Conservation (phyloP, 106 monocot species). For the Narthecium ossifragum region DNA sequence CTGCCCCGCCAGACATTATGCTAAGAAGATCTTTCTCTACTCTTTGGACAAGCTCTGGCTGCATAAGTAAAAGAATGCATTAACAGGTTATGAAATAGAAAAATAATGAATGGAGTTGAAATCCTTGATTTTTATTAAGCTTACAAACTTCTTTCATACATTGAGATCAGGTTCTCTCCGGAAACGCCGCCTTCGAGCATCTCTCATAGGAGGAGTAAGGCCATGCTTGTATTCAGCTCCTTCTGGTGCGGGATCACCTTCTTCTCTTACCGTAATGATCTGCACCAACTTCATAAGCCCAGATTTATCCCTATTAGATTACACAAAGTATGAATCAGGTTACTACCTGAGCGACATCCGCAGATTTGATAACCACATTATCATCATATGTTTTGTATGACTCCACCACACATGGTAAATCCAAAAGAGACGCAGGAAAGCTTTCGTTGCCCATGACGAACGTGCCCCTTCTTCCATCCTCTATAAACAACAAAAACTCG, state of each 20-base stretch:
- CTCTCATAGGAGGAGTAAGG: no score
- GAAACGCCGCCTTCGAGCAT: no score
- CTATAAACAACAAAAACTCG: slow-evolving; percentile 19
- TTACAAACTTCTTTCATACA: no score
- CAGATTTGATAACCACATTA: slow-evolving; percentile 79
- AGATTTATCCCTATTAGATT: no score
- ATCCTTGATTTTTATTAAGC: no score
- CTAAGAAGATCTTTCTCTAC: no score
- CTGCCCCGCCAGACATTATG: no score
- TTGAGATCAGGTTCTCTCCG: no score
- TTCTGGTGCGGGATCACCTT: slow-evolving; percentile 73
- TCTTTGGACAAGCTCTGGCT: slow-evolving; percentile 76
- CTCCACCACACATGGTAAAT: slow-evolving; percentile 79
- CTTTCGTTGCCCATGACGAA: slow-evolving; percentile 72
- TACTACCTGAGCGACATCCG: slow-evolving; percentile 82
- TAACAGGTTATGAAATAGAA: no score
- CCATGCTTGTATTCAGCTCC: slow-evolving; percentile 85
- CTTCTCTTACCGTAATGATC: slow-evolving; percentile 91
- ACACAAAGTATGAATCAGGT: no score
- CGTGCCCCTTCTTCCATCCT: slow-evolving; percentile 83
- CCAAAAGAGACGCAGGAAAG: slow-evolving; percentile 81
- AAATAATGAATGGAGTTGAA: no score
- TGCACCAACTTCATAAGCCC: slow-evolving; percentile 25
- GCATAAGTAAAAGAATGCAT: no score
- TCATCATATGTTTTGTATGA: slow-evolving; percentile 98